These are phyloP conservation scores for Emiliania huxleyi DNA, from an alignment of 78 protist genomes.

Conservation along the genomic window DNA sequence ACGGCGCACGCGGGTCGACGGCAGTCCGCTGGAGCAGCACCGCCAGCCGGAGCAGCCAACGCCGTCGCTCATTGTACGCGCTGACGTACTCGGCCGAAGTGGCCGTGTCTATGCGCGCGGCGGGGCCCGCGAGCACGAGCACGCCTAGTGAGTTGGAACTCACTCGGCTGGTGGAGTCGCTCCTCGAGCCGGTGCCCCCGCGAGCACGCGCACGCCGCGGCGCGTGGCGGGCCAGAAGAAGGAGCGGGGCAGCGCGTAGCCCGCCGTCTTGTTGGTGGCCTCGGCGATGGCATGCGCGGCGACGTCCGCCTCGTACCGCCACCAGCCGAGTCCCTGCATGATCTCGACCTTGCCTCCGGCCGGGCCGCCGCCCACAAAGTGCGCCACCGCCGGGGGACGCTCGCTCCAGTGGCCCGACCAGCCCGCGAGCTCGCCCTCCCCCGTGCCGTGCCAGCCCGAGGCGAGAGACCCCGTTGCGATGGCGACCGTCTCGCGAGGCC, in stretches of 20 bases:
- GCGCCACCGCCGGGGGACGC: neutral
- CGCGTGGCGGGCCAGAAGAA: neutral
- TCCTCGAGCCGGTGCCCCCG: neutral
- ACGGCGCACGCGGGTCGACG: neutral
- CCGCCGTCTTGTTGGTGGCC: neutral
- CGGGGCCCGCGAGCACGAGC: neutral
- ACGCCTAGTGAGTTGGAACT: too few species aligned
- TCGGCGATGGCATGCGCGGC: neutral
- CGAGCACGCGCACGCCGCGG: neutral
- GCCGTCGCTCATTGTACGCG: neutral
- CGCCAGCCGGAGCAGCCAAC: neutral
- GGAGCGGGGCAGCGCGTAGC: neutral
- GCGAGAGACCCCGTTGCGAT: neutral
- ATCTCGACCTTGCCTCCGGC: neutral
- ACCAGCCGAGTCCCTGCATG: conserved; percentile 14
- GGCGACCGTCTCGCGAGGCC: neutral
- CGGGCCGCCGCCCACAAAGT: conserved; percentile 7
- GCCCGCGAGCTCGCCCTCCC: neutral
- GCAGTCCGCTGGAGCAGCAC: neutral
- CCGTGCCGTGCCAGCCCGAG: neutral
- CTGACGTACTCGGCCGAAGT: neutral
- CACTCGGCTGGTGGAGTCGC: too few species aligned
- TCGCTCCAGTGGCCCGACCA: neutral
- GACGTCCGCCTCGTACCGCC: neutral
- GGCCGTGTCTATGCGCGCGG: neutral